Base-by-base conservation (phyloP, 768 basidiomycete genomes). In the Hemileccinum impolitum region DNA sequence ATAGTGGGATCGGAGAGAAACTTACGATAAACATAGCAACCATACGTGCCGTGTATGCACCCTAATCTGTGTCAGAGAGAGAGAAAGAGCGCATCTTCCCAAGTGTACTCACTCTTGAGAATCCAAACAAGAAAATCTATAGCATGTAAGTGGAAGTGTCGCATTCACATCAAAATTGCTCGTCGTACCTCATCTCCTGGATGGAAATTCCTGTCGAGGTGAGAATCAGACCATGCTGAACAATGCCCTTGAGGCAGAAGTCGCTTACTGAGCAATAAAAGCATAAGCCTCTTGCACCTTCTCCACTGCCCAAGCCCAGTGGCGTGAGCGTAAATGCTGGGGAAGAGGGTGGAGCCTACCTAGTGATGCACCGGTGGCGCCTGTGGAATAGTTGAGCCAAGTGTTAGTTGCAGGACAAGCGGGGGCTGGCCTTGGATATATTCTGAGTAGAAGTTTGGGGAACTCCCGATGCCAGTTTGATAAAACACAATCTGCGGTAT, bases 281-380 rank as follows among this genome's bases (percentile, higher is more conserved):
- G 78, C 83, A 67, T 87, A 87, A 30, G 81, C 86, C 54, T 88
- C 85, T 66, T 88, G 82, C 3, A 89, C 83, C 59, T 89, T 87
- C 49, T 83, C 82, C 35, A 69, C 85, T 87, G 55, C 13, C 41
- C 23, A 23, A 11, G 57, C 14, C n/a, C 28, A 19, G n/a, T 11
- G 19, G n/a, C 30, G 26, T 45, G 26, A 57, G 54, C 19, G 36
- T 36, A 18, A 17, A 50, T 43, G 17, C 39, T 17, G 35, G 31
- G 14, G 3, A 12, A 36, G 34, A 32, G 6, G 18, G 26, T 1
- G 28, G 26, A 30, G 37, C 61, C 31, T 60, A 84, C 86, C 83
- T 54, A 89, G 66, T 35, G 78, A 75, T 39, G 71, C 74, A 19
- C 85, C 87, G 2, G 80, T 81, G n/a, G 78, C 74, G 15, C 84